Conservation (phyloP, 1,284 basidiomycete species). For the Leccinum solheimii region DNA sequence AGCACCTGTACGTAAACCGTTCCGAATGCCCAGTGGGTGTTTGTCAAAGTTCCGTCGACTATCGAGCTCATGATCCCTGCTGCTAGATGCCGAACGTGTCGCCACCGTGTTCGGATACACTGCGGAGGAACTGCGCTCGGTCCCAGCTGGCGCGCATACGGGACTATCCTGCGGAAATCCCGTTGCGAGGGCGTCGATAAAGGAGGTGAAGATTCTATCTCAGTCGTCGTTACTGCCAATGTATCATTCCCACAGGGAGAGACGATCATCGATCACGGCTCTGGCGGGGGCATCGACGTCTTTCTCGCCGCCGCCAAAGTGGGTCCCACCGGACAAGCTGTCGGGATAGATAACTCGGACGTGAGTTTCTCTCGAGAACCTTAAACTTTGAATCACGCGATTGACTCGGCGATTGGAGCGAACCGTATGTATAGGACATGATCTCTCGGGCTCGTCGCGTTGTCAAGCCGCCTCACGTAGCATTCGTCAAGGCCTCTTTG, state of each 20-base stretch:
- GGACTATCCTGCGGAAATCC: conserved; percentile 55
- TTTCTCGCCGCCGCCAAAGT: conserved; percentile 51
- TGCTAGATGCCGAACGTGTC: conserved; percentile 29
- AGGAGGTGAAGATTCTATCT: conserved; percentile 35
- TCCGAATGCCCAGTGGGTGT: background rate
- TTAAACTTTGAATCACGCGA: background rate
- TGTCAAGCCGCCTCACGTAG: conserved; percentile 45
- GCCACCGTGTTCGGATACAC: conserved; percentile 49
- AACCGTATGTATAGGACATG: conserved; percentile 43
- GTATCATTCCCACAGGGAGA: conserved; percentile 43
- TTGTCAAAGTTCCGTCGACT: background rate
- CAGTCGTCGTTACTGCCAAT: background rate
- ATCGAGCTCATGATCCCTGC: background rate
- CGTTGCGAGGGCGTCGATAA: conserved; percentile 42
- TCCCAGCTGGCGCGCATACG: conserved; percentile 44
- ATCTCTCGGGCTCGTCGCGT: conserved; percentile 44
- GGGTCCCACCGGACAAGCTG: conserved; percentile 47
- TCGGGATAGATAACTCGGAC: conserved; percentile 52
- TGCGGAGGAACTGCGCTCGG: conserved; percentile 39
- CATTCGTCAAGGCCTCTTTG: conserved; percentile 45
- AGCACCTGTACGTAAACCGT: conserved; percentile 16
- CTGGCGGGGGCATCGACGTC: conserved; percentile 54
- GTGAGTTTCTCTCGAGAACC: conserved; percentile 26
- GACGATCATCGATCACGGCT: conserved; percentile 53
- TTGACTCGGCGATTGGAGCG: background rate